Evolutionary conservation across 345 rosid species (phyloP).

Genomic region (Viola odorata): DNA sequence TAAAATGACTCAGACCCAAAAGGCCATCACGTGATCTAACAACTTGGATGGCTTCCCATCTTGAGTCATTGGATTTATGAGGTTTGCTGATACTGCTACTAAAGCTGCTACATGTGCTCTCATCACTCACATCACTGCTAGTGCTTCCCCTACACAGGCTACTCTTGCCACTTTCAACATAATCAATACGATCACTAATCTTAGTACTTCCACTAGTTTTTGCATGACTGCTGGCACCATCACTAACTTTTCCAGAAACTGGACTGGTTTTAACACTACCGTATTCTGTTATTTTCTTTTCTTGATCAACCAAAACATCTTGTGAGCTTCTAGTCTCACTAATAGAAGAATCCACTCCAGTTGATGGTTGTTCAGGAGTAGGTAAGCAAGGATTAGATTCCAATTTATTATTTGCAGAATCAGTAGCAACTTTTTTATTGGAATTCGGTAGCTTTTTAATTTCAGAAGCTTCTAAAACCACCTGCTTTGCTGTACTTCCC

Average conservation of each 20-base stretch:
- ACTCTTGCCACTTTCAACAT: conserved; percentile 81
- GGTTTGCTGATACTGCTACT: conserved; percentile 80
- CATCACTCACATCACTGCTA: conserved; percentile 84
- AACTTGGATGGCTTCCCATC: conserved; percentile 94
- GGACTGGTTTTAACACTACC: conserved; percentile 74
- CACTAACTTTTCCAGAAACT: conserved; percentile 71
- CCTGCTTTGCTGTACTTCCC: conserved; percentile 29
- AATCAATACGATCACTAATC: conserved; percentile 69
- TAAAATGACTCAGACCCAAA: conserved; percentile 76
- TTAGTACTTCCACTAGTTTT: conserved; percentile 76
- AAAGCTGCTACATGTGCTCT: conserved; percentile 89
- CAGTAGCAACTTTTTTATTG: conserved; percentile 35
- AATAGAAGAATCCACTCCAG: conserved; percentile 33
- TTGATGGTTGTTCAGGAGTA: conserved; percentile 30
- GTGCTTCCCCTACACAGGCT: conserved; percentile 90
- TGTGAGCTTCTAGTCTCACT: conserved; percentile 43
- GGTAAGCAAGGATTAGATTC: conserved; percentile 37
- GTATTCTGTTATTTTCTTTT: conserved; percentile 53
- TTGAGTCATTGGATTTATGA: conserved; percentile 77
- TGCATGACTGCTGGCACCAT: conserved; percentile 60
- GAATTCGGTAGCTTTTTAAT: conserved; percentile 36
- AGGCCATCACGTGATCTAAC: conserved; percentile 61
- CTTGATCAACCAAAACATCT: conserved; percentile 47
- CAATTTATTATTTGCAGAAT: conserved; percentile 25
- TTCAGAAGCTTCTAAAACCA: conserved; percentile 30